A percentile compares a stretch with the other conserved stretches of the same genome.
Conservation (phyloP, 2,329 filamentous ascomycete species). For the Zymoseptoria passerinii region DNA sequence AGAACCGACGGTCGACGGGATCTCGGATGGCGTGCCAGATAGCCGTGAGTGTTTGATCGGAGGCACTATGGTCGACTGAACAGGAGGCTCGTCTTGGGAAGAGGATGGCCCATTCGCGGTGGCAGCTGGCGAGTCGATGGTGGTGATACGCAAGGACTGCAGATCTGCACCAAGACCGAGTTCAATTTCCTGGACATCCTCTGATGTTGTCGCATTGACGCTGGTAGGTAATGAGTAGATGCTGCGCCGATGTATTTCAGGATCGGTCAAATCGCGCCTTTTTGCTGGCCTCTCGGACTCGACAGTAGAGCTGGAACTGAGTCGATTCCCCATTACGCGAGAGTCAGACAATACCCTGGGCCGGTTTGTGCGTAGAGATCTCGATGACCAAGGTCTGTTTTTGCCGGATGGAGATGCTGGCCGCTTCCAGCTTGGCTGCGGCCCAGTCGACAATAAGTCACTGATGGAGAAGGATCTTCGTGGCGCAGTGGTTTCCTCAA, state of each 20-base stretch:
- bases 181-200: constrained; percentile 16
- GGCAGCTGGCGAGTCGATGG: constrained; percentile 7
- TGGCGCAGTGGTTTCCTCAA: constrained; percentile 27
- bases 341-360: constrained; percentile 24
- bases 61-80: constrained; percentile 9
- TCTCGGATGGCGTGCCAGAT: constrained; percentile 51
- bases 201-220: constrained; percentile 5
- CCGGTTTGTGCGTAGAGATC: constrained; percentile 20
- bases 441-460: constrained; percentile 35
- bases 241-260: constrained; percentile 16
- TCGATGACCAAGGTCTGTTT: constrained; percentile 25
- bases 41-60: constrained; percentile 32
- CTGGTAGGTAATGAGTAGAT: constrained; percentile 21
- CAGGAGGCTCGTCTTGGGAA: constrained; percentile 10
- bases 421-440: constrained; percentile 31
- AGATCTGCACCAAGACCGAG: constrained; percentile 16
- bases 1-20: constrained; percentile 54
- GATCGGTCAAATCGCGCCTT: constrained; percentile 31
- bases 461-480: constrained; percentile 45
- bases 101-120: constrained; percentile 10
- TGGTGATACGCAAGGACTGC: constrained; percentile 10
- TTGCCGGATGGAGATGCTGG: constrained; percentile 26
- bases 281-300: constrained; percentile 30
- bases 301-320: constrained; percentile 29
- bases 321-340: constrained; percentile 32